Conservation (phyloP, 108 stramenopile species). For the Pinguiococcus pyrenoidosus region DNA sequence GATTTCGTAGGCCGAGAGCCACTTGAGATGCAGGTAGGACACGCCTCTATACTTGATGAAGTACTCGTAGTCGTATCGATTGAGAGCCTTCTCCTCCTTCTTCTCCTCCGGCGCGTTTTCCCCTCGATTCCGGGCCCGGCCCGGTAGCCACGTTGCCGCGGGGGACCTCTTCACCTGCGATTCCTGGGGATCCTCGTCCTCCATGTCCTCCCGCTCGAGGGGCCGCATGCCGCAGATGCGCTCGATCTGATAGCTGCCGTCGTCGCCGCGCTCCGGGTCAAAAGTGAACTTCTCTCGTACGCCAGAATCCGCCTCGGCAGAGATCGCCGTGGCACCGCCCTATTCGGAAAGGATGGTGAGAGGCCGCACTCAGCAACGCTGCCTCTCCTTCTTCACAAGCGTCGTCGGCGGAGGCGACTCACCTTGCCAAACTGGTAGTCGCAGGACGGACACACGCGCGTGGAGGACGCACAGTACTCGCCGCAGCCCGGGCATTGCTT, state of each 20-base stretch:
- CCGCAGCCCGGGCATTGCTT: slow-evolving; percentile 36
- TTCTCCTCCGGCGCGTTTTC: neutral
- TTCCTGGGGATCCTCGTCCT: slow-evolving; percentile 13
- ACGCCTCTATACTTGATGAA: slow-evolving; percentile 84
- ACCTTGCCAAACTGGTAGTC: neutral
- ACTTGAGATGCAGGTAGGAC: slow-evolving; percentile 74
- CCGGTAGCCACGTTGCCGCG: neutral
- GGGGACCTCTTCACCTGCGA: slow-evolving; percentile 25
- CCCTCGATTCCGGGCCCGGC: neutral
- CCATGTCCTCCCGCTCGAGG: slow-evolving; percentile 44
- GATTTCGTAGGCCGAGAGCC: slow-evolving; percentile 64
- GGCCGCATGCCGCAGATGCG: slow-evolving; percentile 72
- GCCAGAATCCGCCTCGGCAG: slow-evolving; percentile 2
- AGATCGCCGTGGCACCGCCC: slow-evolving; percentile 7
- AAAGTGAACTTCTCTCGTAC: slow-evolving; percentile 71
- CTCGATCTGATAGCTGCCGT: slow-evolving; percentile 80
- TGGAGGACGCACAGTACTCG: slow-evolving; percentile 9
- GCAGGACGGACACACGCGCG: slow-evolving; percentile 20
- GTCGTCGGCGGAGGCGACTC: slow-evolving; percentile 1
- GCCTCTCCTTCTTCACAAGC: slow-evolving; percentile 22
- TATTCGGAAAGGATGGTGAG: slow-evolving; percentile 3
- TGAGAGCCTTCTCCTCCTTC: neutral
- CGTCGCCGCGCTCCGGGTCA: slow-evolving; percentile 73
- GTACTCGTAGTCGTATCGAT: slow-evolving; percentile 73
- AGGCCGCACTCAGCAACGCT: slow-evolving; percentile 11